Evolutionary conservation across 768 basidiomycete genomes (phyloP).

Genomic region (Pisolithus sp.): DNA sequence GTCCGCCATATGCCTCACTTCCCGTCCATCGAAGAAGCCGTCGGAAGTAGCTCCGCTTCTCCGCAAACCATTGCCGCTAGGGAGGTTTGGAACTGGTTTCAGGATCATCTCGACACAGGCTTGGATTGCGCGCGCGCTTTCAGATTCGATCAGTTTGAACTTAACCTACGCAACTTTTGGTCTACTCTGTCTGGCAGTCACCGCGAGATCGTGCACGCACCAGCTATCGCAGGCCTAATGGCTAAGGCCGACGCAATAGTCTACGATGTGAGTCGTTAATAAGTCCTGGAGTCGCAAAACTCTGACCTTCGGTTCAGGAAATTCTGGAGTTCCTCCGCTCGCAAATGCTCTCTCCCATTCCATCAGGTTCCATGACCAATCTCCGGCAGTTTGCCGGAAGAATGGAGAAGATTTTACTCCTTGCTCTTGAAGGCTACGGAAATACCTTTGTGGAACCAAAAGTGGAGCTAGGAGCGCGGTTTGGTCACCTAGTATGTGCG

Average conservation of each 20-base stretch:
- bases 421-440: conserved; percentile 76
- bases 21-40: conserved; percentile 81
- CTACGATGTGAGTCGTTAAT: conserved; percentile 67
- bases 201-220: conserved; percentile 84
- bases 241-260: conserved; percentile 85
- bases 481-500: conserved; percentile 84
- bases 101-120: conserved; percentile 80
- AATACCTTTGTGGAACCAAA: conserved; percentile 90
- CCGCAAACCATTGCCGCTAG: conserved; percentile 73
- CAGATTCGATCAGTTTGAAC: conserved; percentile 87
- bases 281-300: conserved; percentile 3
- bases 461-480: conserved; percentile 84
- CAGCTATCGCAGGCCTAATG: conserved; percentile 83
- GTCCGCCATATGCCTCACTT: conserved; percentile 77
- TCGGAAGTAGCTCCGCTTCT: conserved; percentile 67
- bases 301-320: conserved; percentile 47
- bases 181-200: conserved; percentile 63
- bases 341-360: conserved; percentile 76
- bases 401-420: conserved; percentile 84
- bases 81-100: conserved; percentile 90
- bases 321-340: conserved; percentile 79
- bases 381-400: conserved; percentile 80
- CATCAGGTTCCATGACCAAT: conserved; percentile 58
- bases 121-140: conserved; percentile 71
- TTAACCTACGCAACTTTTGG: conserved; percentile 85